Percentiles rank a stretch among this genome's conserved stretches.
Evolutionary conservation across 179 eudicot genomes (phyloP).

Genomic region (Spergularia azorica): DNA sequence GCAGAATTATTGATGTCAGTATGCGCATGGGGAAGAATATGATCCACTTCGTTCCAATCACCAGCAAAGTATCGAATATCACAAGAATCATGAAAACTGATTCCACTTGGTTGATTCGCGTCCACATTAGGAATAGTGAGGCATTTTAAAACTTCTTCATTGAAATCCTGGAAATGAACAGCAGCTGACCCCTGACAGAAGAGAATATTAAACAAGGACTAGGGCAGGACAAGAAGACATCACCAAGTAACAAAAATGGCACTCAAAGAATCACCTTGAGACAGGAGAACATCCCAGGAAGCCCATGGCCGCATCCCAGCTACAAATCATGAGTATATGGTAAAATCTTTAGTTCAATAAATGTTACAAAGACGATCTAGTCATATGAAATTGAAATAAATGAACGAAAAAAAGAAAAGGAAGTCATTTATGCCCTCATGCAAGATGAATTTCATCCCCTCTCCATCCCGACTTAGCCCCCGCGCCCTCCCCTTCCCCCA

Average conservation of each 20-base stretch:
- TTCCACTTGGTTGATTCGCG: conserved; percentile 47
- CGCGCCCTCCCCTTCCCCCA: neutral
- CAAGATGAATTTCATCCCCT: neutral
- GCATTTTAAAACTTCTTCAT: conserved; percentile 77
- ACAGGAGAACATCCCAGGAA: conserved; percentile 90
- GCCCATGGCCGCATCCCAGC: conserved; percentile 99
- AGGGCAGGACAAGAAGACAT: neutral
- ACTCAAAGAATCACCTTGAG: conserved; percentile 55
- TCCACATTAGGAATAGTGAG: conserved; percentile 89
- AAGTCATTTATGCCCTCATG: neutral
- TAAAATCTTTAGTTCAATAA: neutral
- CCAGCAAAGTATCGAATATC: conserved; percentile 81
- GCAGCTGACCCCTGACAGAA: conserved; percentile 70
- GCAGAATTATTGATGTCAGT: conserved; percentile 29
- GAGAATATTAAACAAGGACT: conserved; percentile 5
- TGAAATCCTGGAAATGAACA: conserved; percentile 93
- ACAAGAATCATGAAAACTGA: conserved; percentile 21
- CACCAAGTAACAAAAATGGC: neutral
- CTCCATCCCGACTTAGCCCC: neutral
- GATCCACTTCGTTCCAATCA: conserved; percentile 80
- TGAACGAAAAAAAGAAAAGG: neutral
- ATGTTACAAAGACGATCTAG: neutral
- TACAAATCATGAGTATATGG: conserved; percentile 27
- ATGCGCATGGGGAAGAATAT: conserved; percentile 47
- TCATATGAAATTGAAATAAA: neutral